Base-by-base conservation (phyloP, 257 asterid genomes). In the Forsythia viridissima region DNA sequence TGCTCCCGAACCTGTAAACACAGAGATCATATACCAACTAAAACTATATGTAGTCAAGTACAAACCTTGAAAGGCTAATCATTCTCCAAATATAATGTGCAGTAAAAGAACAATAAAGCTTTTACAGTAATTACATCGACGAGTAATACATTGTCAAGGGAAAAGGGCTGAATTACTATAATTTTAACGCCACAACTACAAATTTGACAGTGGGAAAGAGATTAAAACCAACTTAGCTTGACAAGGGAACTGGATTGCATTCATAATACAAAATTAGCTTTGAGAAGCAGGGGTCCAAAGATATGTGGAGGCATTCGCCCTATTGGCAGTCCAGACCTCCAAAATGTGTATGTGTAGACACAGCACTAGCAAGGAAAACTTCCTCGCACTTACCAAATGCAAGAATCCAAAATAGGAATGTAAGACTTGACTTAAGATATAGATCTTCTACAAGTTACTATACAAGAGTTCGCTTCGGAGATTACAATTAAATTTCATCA, bases 1-100 rank as follows among this genome's bases (percentile, higher is more conserved):
- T 95, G 99, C 85, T 95, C 99, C 73, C 94, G 90, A 40, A 94
- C 99, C 99, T 90, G 88, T 48, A 77, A 80, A 80, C 20, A 65
- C 79, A 80, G 4, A 65, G 44, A 77, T 63, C 72, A 77, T 38
- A 63, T 42, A 41, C 84, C 18, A 16, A 72, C 69, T 63, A 65
- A 44, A 59, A 39, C 13, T 57, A 15, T 65, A 40, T 68, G 57
- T 30, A 30, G 34, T 30, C 34, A 30, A 30, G 34, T 73, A 42
- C 24, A 70, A 36, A 72, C 40, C 9, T 71, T n/a, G 41, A 21
- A 70, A 43, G 2, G n/a, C 68, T 9, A 78, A 76, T 40, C 34
- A 1, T 30, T 30, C 34, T 30, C 34, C 34, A 30, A 1, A 30
- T 30, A 30, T 30, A 30, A 11, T 16, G 16, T 44, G 52, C 52